These are phyloP conservation scores for Yamadazyma insecticola DNA, from an alignment of 805 yeast species.

Conservation along the genomic window DNA sequence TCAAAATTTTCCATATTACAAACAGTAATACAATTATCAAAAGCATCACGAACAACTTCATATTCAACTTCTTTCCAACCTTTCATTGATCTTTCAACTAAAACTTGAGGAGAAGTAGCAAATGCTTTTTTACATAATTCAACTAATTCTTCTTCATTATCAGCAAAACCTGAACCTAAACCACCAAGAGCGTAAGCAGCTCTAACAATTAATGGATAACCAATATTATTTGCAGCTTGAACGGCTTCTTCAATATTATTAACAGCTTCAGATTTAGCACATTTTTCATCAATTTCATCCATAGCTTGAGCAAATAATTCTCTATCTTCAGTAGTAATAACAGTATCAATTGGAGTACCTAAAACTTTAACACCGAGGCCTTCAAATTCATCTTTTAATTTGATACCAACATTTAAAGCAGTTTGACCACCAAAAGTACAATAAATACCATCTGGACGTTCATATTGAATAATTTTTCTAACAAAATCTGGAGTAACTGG, in stretches of 20 bases:
- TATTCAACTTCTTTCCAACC: constrained; percentile 99
- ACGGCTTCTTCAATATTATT: constrained; percentile 90
- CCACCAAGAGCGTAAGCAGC: constrained; percentile 98
- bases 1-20: constrained; percentile 99
- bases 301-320: constrained; percentile 93
- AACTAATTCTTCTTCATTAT: constrained; percentile 72
- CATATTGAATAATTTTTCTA: constrained; percentile 91
- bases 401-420: constrained; percentile 92
- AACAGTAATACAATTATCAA: constrained; percentile 95
- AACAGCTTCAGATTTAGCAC: constrained; percentile 95
- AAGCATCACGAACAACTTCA: constrained; percentile 96
- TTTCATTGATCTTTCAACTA: constrained; percentile 93
- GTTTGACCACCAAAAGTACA: constrained; percentile 99
- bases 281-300: constrained; percentile 90
- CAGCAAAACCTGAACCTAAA: constrained; percentile 95
- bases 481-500: constrained; percentile 98
- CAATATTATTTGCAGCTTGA: constrained; percentile 80
- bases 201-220: constrained; percentile 95
- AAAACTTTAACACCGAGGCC: constrained; percentile 89
- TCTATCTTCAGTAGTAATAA: constrained; percentile 96
- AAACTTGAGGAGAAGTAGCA: constrained; percentile 92
- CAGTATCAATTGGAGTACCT: constrained; percentile 95
- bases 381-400: constrained; percentile 91
- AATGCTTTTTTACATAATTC: constrained; percentile 87
- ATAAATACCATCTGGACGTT: constrained; percentile 92